Evolutionary conservation across 257 asterid species (phyloP).

Genomic region (Nicotiana tomentosiformis): DNA sequence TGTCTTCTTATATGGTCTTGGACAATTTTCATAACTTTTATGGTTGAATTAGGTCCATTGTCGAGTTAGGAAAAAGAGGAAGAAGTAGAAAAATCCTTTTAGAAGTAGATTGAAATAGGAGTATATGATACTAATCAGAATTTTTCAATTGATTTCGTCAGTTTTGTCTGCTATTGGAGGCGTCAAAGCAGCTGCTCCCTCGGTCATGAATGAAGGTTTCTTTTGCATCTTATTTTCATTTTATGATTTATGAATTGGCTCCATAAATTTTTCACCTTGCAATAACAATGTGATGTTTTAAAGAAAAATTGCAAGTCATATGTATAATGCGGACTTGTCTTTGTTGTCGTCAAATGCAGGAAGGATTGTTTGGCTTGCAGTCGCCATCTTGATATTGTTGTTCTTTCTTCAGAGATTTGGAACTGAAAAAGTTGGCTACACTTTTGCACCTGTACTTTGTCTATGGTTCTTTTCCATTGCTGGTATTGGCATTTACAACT

Average conservation of each 20-base stretch:
- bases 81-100: neutral
- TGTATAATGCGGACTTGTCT: too few relatives aligned
- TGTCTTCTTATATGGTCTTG: too few relatives aligned
- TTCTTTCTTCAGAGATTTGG: slow-evolving; percentile 67
- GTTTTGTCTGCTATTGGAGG: neutral
- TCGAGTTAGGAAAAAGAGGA: too few relatives aligned
- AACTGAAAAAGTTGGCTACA: slow-evolving; percentile 61
- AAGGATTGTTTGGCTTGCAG: slow-evolving; percentile 38
- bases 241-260: too few relatives aligned
- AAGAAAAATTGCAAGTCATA: too few relatives aligned
- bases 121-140: neutral
- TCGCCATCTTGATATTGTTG: slow-evolving; percentile 40
- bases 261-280: neutral
- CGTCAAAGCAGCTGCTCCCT: neutral
- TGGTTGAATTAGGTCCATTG: too few relatives aligned
- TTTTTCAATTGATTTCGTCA: neutral
- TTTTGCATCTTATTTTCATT: neutral
- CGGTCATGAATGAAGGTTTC: neutral
- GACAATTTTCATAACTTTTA: too few relatives aligned
- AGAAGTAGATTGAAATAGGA: neutral
- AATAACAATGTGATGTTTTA: too few relatives aligned
- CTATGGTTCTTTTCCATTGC: slow-evolving; percentile 48
- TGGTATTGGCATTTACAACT: slow-evolving; percentile 51
- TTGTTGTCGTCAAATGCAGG: slow-evolving; percentile 26
- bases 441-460: slow-evolving; percentile 62